These are phyloP conservation scores for Melanomma pulvis-pyrius DNA, from an alignment of 495 filamentous ascomycete species.

Conservation along the genomic window DNA sequence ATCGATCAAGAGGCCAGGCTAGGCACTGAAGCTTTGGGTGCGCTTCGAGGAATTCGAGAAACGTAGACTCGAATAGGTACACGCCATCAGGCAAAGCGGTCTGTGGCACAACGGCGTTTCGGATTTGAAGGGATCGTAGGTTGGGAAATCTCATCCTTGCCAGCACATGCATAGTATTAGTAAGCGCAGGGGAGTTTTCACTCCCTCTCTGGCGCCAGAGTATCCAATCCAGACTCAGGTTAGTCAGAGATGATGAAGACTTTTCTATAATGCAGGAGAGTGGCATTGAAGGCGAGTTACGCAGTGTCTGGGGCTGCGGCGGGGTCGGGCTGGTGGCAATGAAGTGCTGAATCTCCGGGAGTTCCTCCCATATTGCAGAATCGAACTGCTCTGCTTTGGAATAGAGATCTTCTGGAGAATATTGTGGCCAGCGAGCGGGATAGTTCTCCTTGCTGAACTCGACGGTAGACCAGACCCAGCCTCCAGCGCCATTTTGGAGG, in stretches of 20 bases:
- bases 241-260: conserved; percentile 34
- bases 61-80: conserved; percentile 38
- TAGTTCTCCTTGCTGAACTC: conserved; percentile 2
- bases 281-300: conserved; percentile 1
- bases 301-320: not conserved
- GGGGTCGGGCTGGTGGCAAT: not conserved
- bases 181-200: not conserved
- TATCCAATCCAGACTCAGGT: conserved; percentile 43
- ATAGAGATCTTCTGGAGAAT: conserved; percentile 3
- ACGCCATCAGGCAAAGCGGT: conserved; percentile 28
- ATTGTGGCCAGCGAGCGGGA: not conserved
- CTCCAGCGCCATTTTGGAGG: conserved; percentile 23
- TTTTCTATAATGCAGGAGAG: conserved; percentile 21
- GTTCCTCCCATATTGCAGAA: conserved; percentile 18
- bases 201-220: conserved; percentile 16
- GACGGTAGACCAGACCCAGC: conserved; percentile 22
- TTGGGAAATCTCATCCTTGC: conserved; percentile 38
- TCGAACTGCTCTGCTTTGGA: conserved; percentile 22
- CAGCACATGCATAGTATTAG: conserved; percentile 9
- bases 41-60: conserved; percentile 44
- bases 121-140: conserved; percentile 41
- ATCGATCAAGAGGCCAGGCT: conserved; percentile 44
- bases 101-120: conserved; percentile 37
- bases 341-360: conserved; percentile 21
- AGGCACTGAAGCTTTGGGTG: conserved; percentile 42